Evolutionary conservation across 352 stramenopile genomes (phyloP).

Genomic region (Blastocystis sp.): DNA sequence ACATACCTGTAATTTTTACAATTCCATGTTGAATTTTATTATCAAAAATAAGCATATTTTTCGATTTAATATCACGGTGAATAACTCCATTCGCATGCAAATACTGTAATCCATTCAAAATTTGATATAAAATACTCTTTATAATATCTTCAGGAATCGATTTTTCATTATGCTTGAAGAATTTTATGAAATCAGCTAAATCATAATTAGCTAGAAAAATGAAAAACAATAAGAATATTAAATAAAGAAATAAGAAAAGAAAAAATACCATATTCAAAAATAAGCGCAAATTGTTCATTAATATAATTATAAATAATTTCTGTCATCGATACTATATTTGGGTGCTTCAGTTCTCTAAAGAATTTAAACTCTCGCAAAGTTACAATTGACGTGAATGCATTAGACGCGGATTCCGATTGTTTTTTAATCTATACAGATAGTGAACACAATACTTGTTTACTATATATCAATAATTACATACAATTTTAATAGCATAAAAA

Average conservation of each 20-base stretch:
- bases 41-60: constrained; percentile 70
- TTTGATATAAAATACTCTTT: constrained; percentile 46
- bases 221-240: neutral
- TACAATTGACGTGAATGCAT: constrained; percentile 61
- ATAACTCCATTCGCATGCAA: constrained; percentile 75
- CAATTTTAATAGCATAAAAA: too few species aligned
- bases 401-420: constrained; percentile 65
- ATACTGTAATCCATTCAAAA: constrained; percentile 63
- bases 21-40: constrained; percentile 27
- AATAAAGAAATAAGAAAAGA: neutral
- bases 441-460: constrained; percentile 60
- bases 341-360: constrained; percentile 59
- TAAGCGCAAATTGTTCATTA: constrained; percentile 58
- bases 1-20: constrained; percentile 51
- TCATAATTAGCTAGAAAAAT: constrained; percentile 54
- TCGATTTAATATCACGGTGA: constrained; percentile 72
- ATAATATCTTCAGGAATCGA: constrained; percentile 50
- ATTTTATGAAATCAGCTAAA: constrained; percentile 60
- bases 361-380: constrained; percentile 68
- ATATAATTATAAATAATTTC: constrained; percentile 61
- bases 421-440: constrained; percentile 66
- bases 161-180: constrained; percentile 51
- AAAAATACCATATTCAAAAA: constrained; percentile 55
- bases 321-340: constrained; percentile 61
- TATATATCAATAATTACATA: constrained; percentile 51